phyloP scores from a whole-genome alignment of 176 grass and related monocot species.

The Tuctoria greenei region DNA sequence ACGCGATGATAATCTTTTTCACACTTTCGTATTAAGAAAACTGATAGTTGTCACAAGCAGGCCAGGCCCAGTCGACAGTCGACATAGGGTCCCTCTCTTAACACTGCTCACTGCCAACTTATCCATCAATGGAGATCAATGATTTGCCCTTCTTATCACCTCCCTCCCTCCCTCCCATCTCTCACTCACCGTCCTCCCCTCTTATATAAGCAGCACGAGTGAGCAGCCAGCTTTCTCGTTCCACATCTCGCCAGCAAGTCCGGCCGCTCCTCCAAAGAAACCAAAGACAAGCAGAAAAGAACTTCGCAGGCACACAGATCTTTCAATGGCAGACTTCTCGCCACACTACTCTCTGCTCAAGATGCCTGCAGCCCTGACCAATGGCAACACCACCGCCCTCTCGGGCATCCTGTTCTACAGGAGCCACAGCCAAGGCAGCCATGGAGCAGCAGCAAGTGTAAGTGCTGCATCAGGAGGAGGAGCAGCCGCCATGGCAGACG shows the following conservation, averaged over 20 bases:
- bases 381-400: constrained; percentile 8
- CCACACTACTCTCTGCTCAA: constrained; percentile 44
- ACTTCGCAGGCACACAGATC: constrained; percentile 16
- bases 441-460: constrained; percentile 21
- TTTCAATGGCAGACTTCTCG: constrained; percentile 54
- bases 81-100: constrained; percentile 46
- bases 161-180: constrained; percentile 7
- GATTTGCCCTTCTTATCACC: constrained; percentile 55
- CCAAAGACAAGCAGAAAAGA: constrained; percentile 1
- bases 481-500: constrained; percentile 24
- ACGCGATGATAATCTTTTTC: not conserved
- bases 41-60: not conserved
- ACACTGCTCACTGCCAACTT: constrained; percentile 51
- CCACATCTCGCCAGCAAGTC: constrained; percentile 9
- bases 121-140: constrained; percentile 60
- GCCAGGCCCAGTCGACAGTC: constrained; percentile 18
- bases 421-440: constrained; percentile 14
- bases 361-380: constrained; percentile 28
- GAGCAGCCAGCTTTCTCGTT: constrained; percentile 25
- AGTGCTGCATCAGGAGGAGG: constrained; percentile 14
- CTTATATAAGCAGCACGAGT: constrained; percentile 53
- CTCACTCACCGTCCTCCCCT: not conserved
- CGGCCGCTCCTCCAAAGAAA: constrained; percentile 23
- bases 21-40: not conserved
- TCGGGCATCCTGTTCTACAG: constrained; percentile 45